Evolutionary conservation across 202 grass and related monocot genomes (phyloP), one percentile per base, ranked within the genome.

Genomic region (Carex arenaria): DNA sequence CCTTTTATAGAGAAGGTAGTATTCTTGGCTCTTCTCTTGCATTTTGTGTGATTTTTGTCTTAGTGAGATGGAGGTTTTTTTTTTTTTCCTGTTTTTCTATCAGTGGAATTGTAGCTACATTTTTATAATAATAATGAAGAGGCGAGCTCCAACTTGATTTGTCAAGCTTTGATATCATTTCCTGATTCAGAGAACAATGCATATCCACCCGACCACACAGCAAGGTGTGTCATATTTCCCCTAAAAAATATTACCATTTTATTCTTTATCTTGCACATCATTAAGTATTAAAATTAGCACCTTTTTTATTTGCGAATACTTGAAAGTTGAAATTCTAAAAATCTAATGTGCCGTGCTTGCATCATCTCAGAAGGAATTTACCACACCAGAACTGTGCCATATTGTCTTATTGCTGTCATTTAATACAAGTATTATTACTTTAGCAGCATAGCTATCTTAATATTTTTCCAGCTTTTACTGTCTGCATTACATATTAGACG

Each of bases 101-200:
- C 51, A 32, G 72, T 34, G 13, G 23, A 76, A 76, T 56, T 77
- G 73, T 77, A 77, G 73, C 52, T 77, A 36, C 72, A 34, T 77
- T 77, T 57, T 77, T 36, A 11, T 57, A 5, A 77, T 56, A 77
- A 77, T 77, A 57, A 59, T 77, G 73, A 77, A 57, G 73, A 56
- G 45, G 22, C 52, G 52, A 77, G 51, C 14, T 59, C 51, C 28
- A 36, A 57, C 73, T 34, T 77, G 26, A 15, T 59, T 77, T 56
- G 13, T 59, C 51, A 18, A 75, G 72, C 71, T 51, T 31, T 74
- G 10, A 3, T 26, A 26, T 20, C 38, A 70, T 70, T 45, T 14
- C 20, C 3, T 13, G n/a, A 53, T 15, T 26, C 42, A 53, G 20
- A 49, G 70, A 73, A 53, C 45, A 73, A 53, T 70, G 36, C 69